phyloP scores from a whole-genome alignment of 2,329 filamentous ascomycete species.

The Zasmidium cellare region DNA sequence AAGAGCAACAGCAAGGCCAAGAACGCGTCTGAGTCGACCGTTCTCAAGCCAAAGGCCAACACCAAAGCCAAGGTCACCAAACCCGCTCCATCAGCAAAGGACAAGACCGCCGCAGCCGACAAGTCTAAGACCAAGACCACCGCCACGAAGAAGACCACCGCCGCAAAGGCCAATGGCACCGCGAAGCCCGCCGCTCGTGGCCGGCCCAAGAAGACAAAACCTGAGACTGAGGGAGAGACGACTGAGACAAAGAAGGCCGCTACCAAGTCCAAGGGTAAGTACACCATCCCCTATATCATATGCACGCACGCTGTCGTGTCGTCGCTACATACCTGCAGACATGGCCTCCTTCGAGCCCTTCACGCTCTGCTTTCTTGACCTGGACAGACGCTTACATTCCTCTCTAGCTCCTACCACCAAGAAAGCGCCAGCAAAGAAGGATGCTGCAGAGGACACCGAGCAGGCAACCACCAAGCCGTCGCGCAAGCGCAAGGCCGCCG shows the following conservation, averaged over 20 bases:
- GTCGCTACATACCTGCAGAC: too few species aligned
- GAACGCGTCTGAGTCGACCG: conserved; percentile 8
- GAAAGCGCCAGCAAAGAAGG: conserved; percentile 25
- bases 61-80: conserved; percentile 32
- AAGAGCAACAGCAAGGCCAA: conserved; percentile 28
- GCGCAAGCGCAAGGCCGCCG: conserved; percentile 31
- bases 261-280: conserved; percentile 23
- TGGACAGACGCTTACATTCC: conserved; percentile 21
- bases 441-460: conserved; percentile 12
- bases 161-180: conserved; percentile 30
- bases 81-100: conserved; percentile 10
- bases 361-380: conserved; percentile 16
- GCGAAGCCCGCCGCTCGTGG: conserved; percentile 13
- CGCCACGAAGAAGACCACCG: conserved; percentile 5
- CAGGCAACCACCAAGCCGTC: conserved; percentile 13
- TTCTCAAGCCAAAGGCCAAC: conserved; percentile 27
- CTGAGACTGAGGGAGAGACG: conserved; percentile 17
- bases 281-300: conserved; percentile 9
- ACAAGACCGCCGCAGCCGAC: conserved; percentile 14
- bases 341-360: not conserved
- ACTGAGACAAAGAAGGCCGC: conserved; percentile 17
- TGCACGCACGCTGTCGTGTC: too few species aligned
- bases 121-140: conserved; percentile 15
- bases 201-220: conserved; percentile 15
- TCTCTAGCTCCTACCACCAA: conserved; percentile 23